Base-by-base conservation (phyloP, 257 asterid genomes). In the Phtheirospermum japonicum region DNA sequence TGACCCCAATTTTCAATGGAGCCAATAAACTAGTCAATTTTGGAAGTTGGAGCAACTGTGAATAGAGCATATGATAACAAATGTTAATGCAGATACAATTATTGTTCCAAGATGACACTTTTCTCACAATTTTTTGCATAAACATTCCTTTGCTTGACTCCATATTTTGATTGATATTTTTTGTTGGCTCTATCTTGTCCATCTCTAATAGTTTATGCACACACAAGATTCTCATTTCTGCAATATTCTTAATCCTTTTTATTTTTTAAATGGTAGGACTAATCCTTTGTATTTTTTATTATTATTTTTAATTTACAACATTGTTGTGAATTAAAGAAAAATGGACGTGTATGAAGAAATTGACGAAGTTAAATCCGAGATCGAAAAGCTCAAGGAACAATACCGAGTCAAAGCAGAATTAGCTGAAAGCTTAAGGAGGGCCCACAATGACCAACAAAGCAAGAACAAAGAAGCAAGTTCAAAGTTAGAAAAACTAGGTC, bases 311-410 rank as follows among this genome's bases (percentile, higher is more conserved):
- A 7, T 57, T 63, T 7, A 42, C 11, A 0, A 51, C 26, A 45
- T 8, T 7, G 50, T 12, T 58, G 72, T 43, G 61, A 37, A 46
- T 45, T 61, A 58, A 60, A 39, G 40, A 68, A 63, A 80, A 73
- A 87, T 87, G 97, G 89, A 83, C 10, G 75, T 80, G 28, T 75
- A 81, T 53, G 86, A 79, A 80, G 98, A 83, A 70, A 78, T 90
- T n/a, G 95, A 90, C 34, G 90, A 82, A 45, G 84, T 87, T 42
- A 88, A 79, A 77, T 77, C 84, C 37, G 91, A 88, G 77, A 57
- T 84, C 58, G 84, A 79, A 61, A 85, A 72, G 75, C 91, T 88
- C 54, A 73, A 65, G 65, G 76, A 54, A 46, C 81, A 85, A 72
- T 81, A 65, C 72, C 68, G 68, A 45, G 65, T 32, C 2, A 88